A percentile compares a stretch with the other conserved stretches of the same genome.
phyloP scores from a whole-genome alignment of 2,329 filamentous ascomycete genomes.

The Colletotrichum coccodes region DNA sequence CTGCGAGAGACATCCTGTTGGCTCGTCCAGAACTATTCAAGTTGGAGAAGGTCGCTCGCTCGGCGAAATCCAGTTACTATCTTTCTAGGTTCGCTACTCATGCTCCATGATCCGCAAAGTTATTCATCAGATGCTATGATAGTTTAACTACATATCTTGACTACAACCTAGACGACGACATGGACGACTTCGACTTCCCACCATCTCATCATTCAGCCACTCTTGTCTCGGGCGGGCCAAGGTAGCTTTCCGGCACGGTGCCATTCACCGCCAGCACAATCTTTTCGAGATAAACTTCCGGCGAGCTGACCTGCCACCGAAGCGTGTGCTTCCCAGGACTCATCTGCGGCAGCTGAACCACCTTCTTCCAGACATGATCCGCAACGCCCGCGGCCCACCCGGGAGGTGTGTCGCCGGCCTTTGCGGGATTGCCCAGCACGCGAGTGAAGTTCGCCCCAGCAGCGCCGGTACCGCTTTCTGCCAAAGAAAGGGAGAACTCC shows the following conservation, averaged over 20 bases:
- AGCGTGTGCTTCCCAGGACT: slow-evolving; percentile 39
- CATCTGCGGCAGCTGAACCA: slow-evolving; percentile 31
- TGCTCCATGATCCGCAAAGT: too few species aligned
- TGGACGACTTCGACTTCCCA: not conserved
- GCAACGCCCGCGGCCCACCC: slow-evolving; percentile 58
- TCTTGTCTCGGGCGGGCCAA: slow-evolving; percentile 42
- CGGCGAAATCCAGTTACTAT: too few species aligned
- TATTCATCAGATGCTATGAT: too few species aligned
- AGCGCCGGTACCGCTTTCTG: slow-evolving; percentile 38
- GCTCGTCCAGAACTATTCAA: too few species aligned
- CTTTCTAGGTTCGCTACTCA: too few species aligned
- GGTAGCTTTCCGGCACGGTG: slow-evolving; percentile 38
- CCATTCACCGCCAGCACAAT: slow-evolving; percentile 39
- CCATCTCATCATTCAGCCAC: not conserved
- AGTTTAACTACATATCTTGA: too few species aligned
- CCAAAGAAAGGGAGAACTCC: slow-evolving; percentile 57
- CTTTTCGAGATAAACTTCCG: slow-evolving; percentile 46
- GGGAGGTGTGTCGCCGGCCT: slow-evolving; percentile 52
- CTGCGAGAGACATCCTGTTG: too few species aligned
- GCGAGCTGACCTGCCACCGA: slow-evolving; percentile 40
- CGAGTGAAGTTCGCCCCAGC: slow-evolving; percentile 40
- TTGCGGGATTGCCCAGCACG: slow-evolving; percentile 50
- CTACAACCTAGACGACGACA: too few species aligned
- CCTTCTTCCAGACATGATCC: slow-evolving; percentile 57
- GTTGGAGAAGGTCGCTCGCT: too few species aligned